These are phyloP conservation scores for Chamaecyparis obtusa DNA, from an alignment of 75 land plant species.

Conservation along the genomic window DNA sequence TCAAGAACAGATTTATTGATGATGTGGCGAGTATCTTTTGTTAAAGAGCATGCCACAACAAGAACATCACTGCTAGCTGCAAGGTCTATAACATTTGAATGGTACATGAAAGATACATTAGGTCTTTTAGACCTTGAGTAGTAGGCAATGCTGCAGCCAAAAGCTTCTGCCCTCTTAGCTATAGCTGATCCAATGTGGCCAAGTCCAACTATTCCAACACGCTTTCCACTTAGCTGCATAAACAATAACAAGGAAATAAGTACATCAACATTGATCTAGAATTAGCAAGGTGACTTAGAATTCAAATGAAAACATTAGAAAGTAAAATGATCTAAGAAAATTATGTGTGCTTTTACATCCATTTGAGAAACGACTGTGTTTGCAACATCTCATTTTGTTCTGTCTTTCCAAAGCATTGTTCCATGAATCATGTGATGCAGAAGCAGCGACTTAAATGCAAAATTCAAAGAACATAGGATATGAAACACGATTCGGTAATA, in stretches of 20 bases:
- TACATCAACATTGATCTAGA: background rate
- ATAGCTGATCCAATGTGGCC: conserved; percentile 51
- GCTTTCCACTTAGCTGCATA: conserved; percentile 47
- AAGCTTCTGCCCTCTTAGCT: conserved; percentile 42
- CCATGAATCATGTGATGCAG: no score
- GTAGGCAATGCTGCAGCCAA: conserved; percentile 56
- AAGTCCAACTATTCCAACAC: conserved; percentile 51
- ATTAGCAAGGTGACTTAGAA: no score
- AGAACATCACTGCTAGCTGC: conserved; percentile 44
- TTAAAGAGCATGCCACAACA: conserved; percentile 57
- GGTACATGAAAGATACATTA: conserved; percentile 34
- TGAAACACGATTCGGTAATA: background rate
- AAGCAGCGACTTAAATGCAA: background rate
- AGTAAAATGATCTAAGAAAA: no score
- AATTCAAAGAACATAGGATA: background rate
- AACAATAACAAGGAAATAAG: background rate
- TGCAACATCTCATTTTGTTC: no score
- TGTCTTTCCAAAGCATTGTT: no score
- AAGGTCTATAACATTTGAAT: conserved; percentile 38
- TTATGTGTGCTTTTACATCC: no score
- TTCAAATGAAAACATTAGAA: no score
- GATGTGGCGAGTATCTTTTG: conserved; percentile 41
- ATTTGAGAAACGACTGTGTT: no score
- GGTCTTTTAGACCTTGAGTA: conserved; percentile 46
- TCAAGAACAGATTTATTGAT: conserved; percentile 46